Percentiles rank a stretch among this genome's conserved stretches.
Evolutionary conservation across 2,329 filamentous ascomycete species (phyloP).

Genomic region (Phaeophleospora eucalypticola): DNA sequence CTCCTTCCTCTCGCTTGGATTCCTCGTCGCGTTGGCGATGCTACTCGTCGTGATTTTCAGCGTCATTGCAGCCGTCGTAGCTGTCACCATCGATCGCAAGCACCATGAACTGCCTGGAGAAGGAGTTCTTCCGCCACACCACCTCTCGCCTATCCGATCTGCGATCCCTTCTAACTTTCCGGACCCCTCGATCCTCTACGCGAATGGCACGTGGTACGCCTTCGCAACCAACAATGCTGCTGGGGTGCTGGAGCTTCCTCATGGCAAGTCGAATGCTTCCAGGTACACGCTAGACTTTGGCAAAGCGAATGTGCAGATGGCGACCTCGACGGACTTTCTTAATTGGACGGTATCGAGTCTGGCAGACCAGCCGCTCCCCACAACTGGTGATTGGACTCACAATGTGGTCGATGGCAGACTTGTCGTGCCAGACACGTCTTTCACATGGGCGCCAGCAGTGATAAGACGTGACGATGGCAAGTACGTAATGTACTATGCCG

Average conservation of each 20-base stretch:
- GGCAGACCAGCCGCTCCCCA: conserved; percentile 16
- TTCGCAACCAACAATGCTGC: conserved; percentile 37
- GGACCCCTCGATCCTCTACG: conserved; percentile 34
- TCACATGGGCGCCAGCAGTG: conserved; percentile 32
- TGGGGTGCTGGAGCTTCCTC: conserved; percentile 22
- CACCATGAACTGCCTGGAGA: background rate
- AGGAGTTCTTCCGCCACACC: background rate
- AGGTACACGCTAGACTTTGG: conserved; percentile 18
- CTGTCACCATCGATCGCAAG: conserved; percentile 8
- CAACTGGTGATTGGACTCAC: conserved; percentile 10
- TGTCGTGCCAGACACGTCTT: conserved; percentile 1
- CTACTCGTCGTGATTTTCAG: conserved; percentile 21
- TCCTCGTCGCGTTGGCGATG: conserved; percentile 11
- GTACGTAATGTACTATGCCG: conserved; percentile 35
- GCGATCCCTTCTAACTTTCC: conserved; percentile 36
- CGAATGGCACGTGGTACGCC: conserved; percentile 36
- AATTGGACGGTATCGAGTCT: conserved; percentile 31
- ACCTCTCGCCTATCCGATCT: conserved; percentile 16
- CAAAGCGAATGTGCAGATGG: conserved; percentile 36
- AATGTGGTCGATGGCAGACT: background rate
- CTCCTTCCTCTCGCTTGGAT: conserved; percentile 27
- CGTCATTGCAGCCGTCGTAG: conserved; percentile 24
- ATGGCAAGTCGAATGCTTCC: conserved; percentile 11
- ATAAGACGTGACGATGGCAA: conserved; percentile 28
- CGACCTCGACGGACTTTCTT: conserved; percentile 34